Base-by-base conservation (phyloP, 495 filamentous ascomycete genomes). In the Schizothecium vesticola region DNA sequence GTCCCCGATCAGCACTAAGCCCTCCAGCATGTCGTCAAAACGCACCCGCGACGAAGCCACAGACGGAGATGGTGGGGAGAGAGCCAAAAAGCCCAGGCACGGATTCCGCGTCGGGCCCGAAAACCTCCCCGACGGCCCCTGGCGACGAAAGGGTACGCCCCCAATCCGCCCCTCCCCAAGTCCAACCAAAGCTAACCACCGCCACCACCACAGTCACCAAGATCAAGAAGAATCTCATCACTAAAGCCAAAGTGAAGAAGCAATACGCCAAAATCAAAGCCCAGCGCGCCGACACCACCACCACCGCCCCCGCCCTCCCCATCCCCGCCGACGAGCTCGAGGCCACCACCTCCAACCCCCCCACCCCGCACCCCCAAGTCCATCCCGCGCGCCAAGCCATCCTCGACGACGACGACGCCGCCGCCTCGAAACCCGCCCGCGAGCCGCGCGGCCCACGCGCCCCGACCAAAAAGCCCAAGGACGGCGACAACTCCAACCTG, bases 211-310 rank as follows among this genome's bases (percentile, higher is more conserved):
- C 63, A 97, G 94, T 91, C 60, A 87, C 92, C 81, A 97, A 96
- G 79, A 95, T 97, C 73, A 98, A 98, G 77, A 84, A 89, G 65
- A 86, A 91, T 70, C 82, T 99, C 61, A 97, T 99, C 76, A 86
- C 92, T 76, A 96, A 94, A 78, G 94, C 94, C 72, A 97, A 97
- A 79, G 84, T 97, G 60, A 97, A 93, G 79, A 97, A 96, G 79
- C 84, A 91, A 57, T 97, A 97, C 77, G 91, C 89, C 72, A 99
- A 97, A 78, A 80, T 97, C 66, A 92, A 93, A 76, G 87, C 87
- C 56, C 82, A 84, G 65, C 63, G 67, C 59, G 69, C 71, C 36
- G 61, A 71, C 57, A 65, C 61, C 65, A 68, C 61, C 65, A 68
- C 65, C 59, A 74, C 25, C 64, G 56, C 51, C 62, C 69, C 66